Conservation (phyloP, 2,329 filamentous ascomycete species). For the Lachnellula occidentalis region DNA sequence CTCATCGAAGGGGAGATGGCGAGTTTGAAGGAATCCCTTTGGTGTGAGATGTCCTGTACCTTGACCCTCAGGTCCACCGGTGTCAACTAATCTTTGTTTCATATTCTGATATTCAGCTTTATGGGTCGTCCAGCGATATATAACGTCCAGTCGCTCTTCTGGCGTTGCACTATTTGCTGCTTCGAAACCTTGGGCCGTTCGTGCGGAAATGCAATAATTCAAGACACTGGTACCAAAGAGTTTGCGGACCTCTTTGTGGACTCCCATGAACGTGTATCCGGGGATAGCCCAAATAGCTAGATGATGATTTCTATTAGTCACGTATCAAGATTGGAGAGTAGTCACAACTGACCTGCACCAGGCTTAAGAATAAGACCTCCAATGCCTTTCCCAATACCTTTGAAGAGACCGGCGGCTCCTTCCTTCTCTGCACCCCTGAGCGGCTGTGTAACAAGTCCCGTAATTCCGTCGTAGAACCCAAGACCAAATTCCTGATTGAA, state of each 20-base stretch:
- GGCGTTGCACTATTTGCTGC: slow-evolving; percentile 51
- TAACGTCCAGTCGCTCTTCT: slow-evolving; percentile 58
- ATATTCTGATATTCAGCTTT: slow-evolving; percentile 34
- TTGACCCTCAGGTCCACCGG: slow-evolving; percentile 25
- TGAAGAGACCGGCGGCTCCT: slow-evolving; percentile 61
- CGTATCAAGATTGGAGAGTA: neutral
- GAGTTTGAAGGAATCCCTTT: slow-evolving; percentile 45
- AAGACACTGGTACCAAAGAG: slow-evolving; percentile 64
- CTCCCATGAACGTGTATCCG: slow-evolving; percentile 76
- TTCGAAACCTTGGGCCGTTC: slow-evolving; percentile 68
- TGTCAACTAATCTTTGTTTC: slow-evolving; percentile 31
- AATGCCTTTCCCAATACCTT: slow-evolving; percentile 77
- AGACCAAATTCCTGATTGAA: slow-evolving; percentile 58
- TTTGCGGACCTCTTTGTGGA: slow-evolving; percentile 72
- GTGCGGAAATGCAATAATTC: slow-evolving; percentile 74
- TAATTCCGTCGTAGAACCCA: slow-evolving; percentile 75
- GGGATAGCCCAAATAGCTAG: slow-evolving; percentile 63
- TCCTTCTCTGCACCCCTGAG: slow-evolving; percentile 62
- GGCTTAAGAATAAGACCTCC: slow-evolving; percentile 78
- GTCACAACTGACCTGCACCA: slow-evolving; percentile 55
- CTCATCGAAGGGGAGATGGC: slow-evolving; percentile 45
- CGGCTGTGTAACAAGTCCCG: slow-evolving; percentile 76
- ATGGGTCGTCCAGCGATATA: slow-evolving; percentile 47
- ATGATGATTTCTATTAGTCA: neutral
- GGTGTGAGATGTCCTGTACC: slow-evolving; percentile 21